Conservation (phyloP, 768 basidiomycete species). For the Crepidotus variabilis region DNA sequence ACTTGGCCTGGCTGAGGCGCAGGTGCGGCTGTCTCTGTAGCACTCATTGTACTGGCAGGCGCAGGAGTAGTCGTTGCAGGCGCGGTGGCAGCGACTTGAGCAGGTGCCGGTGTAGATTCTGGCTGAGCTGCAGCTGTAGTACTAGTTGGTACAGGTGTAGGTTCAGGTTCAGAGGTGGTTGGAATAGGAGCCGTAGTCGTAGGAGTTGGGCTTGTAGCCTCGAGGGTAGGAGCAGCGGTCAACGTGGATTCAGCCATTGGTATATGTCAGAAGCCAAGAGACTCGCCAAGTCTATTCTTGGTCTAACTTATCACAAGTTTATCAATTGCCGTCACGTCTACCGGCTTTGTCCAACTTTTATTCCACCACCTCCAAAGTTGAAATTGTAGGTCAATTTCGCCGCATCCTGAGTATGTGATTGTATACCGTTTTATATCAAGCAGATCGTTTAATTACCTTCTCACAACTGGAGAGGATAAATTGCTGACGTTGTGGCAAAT, state of each 20-base stretch:
- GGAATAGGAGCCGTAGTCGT: slow-evolving; percentile 5
- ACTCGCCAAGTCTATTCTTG: no score
- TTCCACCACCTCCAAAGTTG: no score
- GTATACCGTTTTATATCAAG: no score
- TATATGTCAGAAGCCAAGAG: background rate
- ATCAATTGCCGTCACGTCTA: no score
- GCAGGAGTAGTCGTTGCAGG: background rate
- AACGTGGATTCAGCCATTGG: background rate
- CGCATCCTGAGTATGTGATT: no score
- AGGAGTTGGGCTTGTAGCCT: no score
- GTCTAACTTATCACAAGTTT: no score
- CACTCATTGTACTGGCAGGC: background rate
- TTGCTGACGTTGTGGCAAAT: slow-evolving; percentile 71
- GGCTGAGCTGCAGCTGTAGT: slow-evolving; percentile 5
- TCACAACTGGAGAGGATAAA: slow-evolving; percentile 79
- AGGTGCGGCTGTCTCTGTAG: background rate
- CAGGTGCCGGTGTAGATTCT: background rate
- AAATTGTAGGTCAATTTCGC: no score
- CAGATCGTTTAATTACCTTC: slow-evolving; percentile 40
- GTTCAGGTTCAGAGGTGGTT: slow-evolving; percentile 10
- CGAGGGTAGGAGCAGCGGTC: slow-evolving; percentile 3
- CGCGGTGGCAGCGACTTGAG: background rate
- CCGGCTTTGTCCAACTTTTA: no score
- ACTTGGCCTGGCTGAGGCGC: background rate
- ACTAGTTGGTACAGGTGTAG: slow-evolving; percentile 11